These are phyloP conservation scores for Hansenula anomala DNA, from an alignment of 1,139 yeast species.

Conservation along the genomic window DNA sequence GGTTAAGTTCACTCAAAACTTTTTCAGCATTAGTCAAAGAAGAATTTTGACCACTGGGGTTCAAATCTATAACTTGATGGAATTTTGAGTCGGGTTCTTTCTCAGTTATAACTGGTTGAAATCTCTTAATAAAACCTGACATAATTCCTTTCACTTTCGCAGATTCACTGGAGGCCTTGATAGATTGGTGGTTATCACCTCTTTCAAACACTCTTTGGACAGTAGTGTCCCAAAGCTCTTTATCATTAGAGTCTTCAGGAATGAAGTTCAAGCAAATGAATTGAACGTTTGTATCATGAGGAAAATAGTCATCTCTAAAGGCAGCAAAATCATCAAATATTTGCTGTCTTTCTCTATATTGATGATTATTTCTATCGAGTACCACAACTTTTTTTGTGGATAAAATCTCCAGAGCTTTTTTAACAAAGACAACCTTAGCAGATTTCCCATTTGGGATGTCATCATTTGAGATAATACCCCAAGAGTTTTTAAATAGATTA, in stretches of 20 bases:
- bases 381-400: slow-evolving; percentile 46
- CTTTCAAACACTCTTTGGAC: slow-evolving; percentile 54
- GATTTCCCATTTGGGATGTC: slow-evolving; percentile 46
- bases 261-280: slow-evolving; percentile 70
- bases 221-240: slow-evolving; percentile 48
- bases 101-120: slow-evolving; percentile 48
- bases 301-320: slow-evolving; percentile 34
- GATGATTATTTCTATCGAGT: slow-evolving; percentile 83
- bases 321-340: slow-evolving; percentile 51
- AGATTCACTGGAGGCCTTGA: slow-evolving; percentile 49
- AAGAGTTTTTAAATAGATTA: slow-evolving; percentile 46
- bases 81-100: slow-evolving; percentile 62
- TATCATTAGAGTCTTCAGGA: slow-evolving; percentile 30
- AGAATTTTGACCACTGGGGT: slow-evolving; percentile 38
- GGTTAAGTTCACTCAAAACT: slow-evolving; percentile 36
- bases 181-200: slow-evolving; percentile 90
- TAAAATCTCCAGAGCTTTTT: slow-evolving; percentile 40
- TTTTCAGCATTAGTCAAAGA: slow-evolving; percentile 47
- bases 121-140: slow-evolving; percentile 68
- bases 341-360: slow-evolving; percentile 61
- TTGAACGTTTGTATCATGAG: slow-evolving; percentile 33
- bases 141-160: slow-evolving; percentile 53
- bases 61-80: slow-evolving; percentile 57
- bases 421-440: slow-evolving; percentile 46
- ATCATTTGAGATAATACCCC: slow-evolving; percentile 88